Evolutionary conservation across 148 eudicot species (phyloP).

Genomic region (Fagopyrum esculentum): DNA sequence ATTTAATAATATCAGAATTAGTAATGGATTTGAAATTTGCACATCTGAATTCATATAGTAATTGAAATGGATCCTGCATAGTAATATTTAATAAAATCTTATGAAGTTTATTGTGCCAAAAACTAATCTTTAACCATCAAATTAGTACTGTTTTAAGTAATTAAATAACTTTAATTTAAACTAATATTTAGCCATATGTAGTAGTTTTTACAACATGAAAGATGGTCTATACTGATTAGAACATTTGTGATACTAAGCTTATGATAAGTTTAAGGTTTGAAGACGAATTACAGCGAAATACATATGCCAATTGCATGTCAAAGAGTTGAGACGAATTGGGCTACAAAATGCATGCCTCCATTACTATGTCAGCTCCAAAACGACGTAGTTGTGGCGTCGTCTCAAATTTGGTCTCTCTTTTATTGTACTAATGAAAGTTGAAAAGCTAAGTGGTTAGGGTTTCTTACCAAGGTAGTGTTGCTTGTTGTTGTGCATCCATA

Average conservation of each 20-base stretch:
- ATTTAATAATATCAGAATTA: no score
- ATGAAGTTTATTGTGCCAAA: no score
- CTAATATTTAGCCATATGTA: background rate
- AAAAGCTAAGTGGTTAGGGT: background rate
- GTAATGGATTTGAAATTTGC: no score
- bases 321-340: background rate
- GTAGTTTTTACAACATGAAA: background rate
- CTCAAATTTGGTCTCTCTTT: background rate
- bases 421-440: background rate
- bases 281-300: background rate
- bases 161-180: no score
- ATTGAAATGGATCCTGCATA: no score
- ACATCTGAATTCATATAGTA: no score
- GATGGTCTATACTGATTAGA: background rate
- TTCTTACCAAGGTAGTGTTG: constrained; percentile 10
- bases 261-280: background rate
- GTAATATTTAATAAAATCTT: no score
- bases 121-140: no score
- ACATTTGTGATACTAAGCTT: background rate
- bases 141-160: no score
- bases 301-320: background rate
- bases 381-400: background rate
- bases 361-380: background rate
- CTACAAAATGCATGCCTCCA: background rate
- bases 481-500: constrained; percentile 32